phyloP scores from a whole-genome alignment of 1,139 yeast species.

The Geotrichum europaeum region DNA sequence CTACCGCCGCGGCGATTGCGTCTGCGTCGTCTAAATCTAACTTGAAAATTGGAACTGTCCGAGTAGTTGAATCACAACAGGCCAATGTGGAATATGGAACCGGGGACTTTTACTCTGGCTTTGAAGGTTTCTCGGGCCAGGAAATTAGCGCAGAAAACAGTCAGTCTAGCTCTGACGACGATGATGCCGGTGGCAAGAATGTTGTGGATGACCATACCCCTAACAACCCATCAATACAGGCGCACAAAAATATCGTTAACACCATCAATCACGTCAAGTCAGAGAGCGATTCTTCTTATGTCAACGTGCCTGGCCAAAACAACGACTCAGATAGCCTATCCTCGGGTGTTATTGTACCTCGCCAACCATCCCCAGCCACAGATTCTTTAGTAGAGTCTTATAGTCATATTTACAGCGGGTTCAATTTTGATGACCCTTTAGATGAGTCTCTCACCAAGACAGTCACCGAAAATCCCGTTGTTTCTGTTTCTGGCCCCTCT shows the following conservation, averaged over 20 bases:
- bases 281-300: slow-evolving; percentile 2
- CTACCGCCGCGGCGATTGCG: slow-evolving; percentile 15
- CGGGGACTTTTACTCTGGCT: slow-evolving; percentile 4
- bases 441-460: not conserved
- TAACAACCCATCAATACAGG: not conserved
- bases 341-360: slow-evolving; percentile 10
- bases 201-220: not conserved
- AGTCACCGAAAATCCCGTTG: not conserved
- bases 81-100: not conserved
- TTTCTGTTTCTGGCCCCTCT: not conserved
- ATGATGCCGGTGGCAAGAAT: not conserved
- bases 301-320: slow-evolving; percentile 7
- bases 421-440: not conserved
- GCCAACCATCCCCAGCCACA: not conserved
- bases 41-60: slow-evolving; percentile 12
- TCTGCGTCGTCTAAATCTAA: slow-evolving; percentile 7
- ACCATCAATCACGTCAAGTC: not conserved
- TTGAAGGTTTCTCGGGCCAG: slow-evolving; percentile 4
- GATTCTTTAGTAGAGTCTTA: not conserved
- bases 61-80: slow-evolving; percentile 10
- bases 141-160: slow-evolving; percentile 8
- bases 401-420: not conserved
- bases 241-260: not conserved
- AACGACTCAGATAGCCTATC: slow-evolving; percentile 6
- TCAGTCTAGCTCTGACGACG: slow-evolving; percentile 10